Conservation (phyloP, 2,329 filamentous ascomycete species). For the Diaporthe longicolla region DNA sequence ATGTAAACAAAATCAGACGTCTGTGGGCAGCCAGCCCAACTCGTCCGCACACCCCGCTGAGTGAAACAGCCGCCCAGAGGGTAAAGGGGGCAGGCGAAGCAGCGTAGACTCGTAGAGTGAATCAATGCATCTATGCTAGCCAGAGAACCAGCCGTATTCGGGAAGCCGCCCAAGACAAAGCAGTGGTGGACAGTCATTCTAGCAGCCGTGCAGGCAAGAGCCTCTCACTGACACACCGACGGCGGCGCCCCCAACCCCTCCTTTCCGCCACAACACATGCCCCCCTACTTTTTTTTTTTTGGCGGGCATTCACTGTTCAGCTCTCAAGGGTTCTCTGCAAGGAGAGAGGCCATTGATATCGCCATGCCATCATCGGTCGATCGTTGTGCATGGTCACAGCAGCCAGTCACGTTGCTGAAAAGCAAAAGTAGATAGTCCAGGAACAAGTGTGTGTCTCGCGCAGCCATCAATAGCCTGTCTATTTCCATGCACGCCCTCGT, state of each 20-base stretch:
- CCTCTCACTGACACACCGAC: not conserved
- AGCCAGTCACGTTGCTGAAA: constrained; percentile 5
- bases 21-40: not conserved
- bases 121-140: not conserved
- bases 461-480: constrained; percentile 31
- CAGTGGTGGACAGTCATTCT: not conserved
- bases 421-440: not conserved
- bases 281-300: not conserved
- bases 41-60: not conserved
- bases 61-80: not conserved
- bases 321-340: not conserved
- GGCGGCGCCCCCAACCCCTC: not conserved
- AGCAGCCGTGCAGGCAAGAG: not conserved
- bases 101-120: no score
- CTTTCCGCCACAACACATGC: constrained; percentile 1
- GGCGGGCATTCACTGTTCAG: not conserved
- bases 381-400: no score
- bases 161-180: not conserved
- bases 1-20: not conserved
- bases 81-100: not conserved
- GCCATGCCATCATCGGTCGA: not conserved
- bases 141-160: not conserved
- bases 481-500: constrained; percentile 10
- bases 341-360: not conserved
- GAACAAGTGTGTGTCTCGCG: constrained; percentile 1